Conservation (phyloP, 179 eudicot genomes). For the Beta lomatogona region DNA sequence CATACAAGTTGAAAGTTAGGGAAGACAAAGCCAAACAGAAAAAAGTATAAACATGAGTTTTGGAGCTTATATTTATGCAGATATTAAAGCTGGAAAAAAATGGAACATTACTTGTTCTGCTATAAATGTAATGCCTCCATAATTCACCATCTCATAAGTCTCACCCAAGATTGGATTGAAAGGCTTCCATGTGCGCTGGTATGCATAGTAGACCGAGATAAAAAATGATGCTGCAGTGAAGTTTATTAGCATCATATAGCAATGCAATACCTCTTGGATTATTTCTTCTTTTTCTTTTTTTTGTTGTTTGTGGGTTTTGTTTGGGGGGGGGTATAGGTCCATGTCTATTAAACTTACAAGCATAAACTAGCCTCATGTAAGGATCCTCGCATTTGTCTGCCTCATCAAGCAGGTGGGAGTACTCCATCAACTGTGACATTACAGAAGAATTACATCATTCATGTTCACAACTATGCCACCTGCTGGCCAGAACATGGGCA, state of each 20-base stretch:
- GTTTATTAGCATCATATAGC: background rate
- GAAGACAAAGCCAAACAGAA: background rate
- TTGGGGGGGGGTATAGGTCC: background rate
- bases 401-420: slow-evolving; percentile 70
- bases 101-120: slow-evolving; percentile 68
- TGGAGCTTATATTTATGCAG: background rate
- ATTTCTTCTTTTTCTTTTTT: background rate
- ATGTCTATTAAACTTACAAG: background rate
- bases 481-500: background rate
- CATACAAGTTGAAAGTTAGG: background rate
- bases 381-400: slow-evolving; percentile 97
- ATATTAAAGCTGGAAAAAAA: background rate
- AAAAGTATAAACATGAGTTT: background rate
- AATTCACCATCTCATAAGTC: slow-evolving; percentile 93
- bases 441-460: slow-evolving; percentile 4
- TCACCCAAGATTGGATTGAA: slow-evolving; percentile 98
- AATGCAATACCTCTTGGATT: no score
- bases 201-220: slow-evolving; percentile 78
- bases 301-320: no score
- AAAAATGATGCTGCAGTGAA: slow-evolving; percentile 73
- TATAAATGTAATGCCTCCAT: slow-evolving; percentile 75
- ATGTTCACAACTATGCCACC: background rate
- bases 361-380: slow-evolving; percentile 85
- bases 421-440: slow-evolving; percentile 83
- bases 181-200: slow-evolving; percentile 97